These are phyloP conservation scores for Amauroascus niger DNA, from an alignment of 2,329 filamentous ascomycete genomes.

Conservation along the genomic window DNA sequence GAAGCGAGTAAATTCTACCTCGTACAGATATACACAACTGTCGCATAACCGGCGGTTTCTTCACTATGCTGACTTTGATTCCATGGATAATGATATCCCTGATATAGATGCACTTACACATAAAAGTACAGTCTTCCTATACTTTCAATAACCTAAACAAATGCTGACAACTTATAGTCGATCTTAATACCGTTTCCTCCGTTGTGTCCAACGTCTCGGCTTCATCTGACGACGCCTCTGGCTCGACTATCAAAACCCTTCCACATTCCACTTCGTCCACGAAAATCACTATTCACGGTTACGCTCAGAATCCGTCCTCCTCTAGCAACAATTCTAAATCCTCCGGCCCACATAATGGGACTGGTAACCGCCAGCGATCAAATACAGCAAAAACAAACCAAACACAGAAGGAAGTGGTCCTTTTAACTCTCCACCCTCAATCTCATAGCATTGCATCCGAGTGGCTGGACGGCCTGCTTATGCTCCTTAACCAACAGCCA, in stretches of 20 bases:
- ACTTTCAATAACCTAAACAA: slow-evolving; percentile 9
- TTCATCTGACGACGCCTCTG: slow-evolving; percentile 43
- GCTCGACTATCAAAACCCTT: slow-evolving; percentile 39
- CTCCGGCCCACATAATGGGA: not conserved
- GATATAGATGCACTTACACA: slow-evolving; percentile 63
- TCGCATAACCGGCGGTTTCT: slow-evolving; percentile 85
- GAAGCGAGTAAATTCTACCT: slow-evolving; percentile 35
- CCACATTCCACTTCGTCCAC: slow-evolving; percentile 45
- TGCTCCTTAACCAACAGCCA: slow-evolving; percentile 88
- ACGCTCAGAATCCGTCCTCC: slow-evolving; percentile 32
- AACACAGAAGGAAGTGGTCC: slow-evolving; percentile 53
- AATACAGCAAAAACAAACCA: slow-evolving; percentile 23
- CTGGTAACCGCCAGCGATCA: slow-evolving; percentile 24
- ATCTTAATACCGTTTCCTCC: slow-evolving; percentile 77
- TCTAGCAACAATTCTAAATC: slow-evolving; percentile 12
- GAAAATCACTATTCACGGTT: slow-evolving; percentile 86
- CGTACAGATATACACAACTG: slow-evolving; percentile 75
- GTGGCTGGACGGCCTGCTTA: slow-evolving; percentile 90
- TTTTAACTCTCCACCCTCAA: slow-evolving; percentile 73
- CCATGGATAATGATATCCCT: slow-evolving; percentile 55
- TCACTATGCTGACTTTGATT: slow-evolving; percentile 77
- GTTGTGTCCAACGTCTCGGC: slow-evolving; percentile 88
- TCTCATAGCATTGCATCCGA: slow-evolving; percentile 80
- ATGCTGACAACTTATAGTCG: slow-evolving; percentile 43
- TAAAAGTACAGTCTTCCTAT: slow-evolving; percentile 47